phyloP scores from a whole-genome alignment of 1,139 yeast species.

The Geotrichum restrictum region DNA sequence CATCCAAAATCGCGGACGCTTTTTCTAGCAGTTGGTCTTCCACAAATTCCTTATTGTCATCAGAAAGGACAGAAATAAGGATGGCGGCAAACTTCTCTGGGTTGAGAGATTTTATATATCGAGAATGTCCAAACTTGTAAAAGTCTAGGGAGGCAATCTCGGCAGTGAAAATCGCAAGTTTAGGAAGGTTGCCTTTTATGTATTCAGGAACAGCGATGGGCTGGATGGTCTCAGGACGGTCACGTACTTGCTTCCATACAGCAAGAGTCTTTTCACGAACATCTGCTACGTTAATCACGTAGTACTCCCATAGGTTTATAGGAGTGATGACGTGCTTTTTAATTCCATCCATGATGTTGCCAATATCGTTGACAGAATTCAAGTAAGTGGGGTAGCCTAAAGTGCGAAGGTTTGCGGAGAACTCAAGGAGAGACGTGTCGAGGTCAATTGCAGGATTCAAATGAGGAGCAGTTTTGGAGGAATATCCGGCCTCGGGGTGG shows the following conservation, averaged over 20 bases:
- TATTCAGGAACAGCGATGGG: slow-evolving; percentile 44
- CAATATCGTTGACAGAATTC: slow-evolving; percentile 50
- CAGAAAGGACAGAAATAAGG: slow-evolving; percentile 40
- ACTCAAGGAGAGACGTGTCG: slow-evolving; percentile 63
- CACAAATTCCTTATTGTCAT: slow-evolving; percentile 32
- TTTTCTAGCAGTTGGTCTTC: slow-evolving; percentile 40
- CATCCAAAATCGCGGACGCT: slow-evolving; percentile 61
- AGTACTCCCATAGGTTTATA: slow-evolving; percentile 81
- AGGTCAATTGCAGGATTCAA: slow-evolving; percentile 77
- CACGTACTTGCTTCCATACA: slow-evolving; percentile 27
- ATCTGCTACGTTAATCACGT: slow-evolving; percentile 53
- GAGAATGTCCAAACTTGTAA: slow-evolving; percentile 44
- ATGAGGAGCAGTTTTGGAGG: slow-evolving; percentile 83
- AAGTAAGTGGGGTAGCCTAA: slow-evolving; percentile 61
- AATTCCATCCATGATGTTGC: slow-evolving; percentile 60
- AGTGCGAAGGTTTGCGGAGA: slow-evolving; percentile 51
- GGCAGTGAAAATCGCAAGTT: slow-evolving; percentile 52
- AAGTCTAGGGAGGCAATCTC: slow-evolving; percentile 41
- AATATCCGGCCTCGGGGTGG: slow-evolving; percentile 90
- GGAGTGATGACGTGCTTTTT: slow-evolving; percentile 61
- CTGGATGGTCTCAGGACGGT: slow-evolving; percentile 23
- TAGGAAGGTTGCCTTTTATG: slow-evolving; percentile 40
- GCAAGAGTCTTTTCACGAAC: slow-evolving; percentile 30
- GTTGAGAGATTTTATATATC: slow-evolving; percentile 57
- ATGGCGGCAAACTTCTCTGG: slow-evolving; percentile 48